Evolutionary conservation across 2,329 filamentous ascomycete species (phyloP), one percentile per base, ranked within the genome.

Genomic region (Elsinoe arachidis): DNA sequence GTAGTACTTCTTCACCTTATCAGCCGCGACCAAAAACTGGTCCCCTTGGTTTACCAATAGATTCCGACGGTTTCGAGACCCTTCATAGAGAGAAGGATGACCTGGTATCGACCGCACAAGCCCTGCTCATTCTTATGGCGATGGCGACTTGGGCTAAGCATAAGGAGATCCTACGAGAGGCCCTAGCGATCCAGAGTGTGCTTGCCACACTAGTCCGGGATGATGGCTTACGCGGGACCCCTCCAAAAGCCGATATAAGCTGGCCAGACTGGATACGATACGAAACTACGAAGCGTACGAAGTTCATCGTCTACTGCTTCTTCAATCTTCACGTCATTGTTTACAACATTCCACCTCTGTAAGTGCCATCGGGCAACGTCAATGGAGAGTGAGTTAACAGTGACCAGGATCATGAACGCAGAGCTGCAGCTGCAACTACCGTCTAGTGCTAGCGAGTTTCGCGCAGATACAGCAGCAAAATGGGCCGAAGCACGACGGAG

Each of bases 21-120:
- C 53, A 55, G n/a, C 53, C 26, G 2, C 53, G 44, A 3, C 53
- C 26, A 1, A 46, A 49, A 26, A 49, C 41, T 2, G 54, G 54
- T 15, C 54, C 54, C 2, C 33, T 56, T 6, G 54, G 54, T 11
- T n/a, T 56, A 23, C 41, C 41, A 9, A 23, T 38, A 3, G 54
- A 56, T 12, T 26, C 23, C 23, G 41, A 56, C 14, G 54, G 41
- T 2, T 46, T 56, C n/a, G 58, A 15, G 63, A 61, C 2, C 34
- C 39, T 4, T 53, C 55, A 33, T n/a, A 43, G 15, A 55, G 55
- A 37, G 23, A 53, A 2, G 21, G 66, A 68, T 51, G 66, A 70
- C 53, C 65, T 70, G 1, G 85, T 86, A 44, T 83, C 86, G 65
- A 86, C 82, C 0, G 84, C 85, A 2, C 83, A 86, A 63, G 79